Evolutionary conservation across 202 grass and related monocot genomes (phyloP), one percentile per base, ranked within the genome.

Genomic region (Setaria italica): DNA sequence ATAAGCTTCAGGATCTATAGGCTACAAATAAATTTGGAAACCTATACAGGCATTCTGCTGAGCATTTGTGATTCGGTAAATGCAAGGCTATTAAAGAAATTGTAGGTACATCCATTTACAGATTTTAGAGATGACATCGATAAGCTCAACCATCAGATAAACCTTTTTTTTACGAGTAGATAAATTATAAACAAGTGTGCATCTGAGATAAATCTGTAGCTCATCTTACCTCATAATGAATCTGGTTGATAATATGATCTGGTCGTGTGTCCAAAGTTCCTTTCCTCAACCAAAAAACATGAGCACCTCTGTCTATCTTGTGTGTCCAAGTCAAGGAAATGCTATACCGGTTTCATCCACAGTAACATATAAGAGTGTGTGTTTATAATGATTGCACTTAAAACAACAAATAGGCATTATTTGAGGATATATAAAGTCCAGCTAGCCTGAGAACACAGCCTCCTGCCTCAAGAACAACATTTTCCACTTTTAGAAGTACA

Each of bases 221-320:
- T 35, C 46, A 71, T 68, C 54, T 76, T 80, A 95, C 91, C 88
- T 99, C 97, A 87, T 99, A 99, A 81, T 99, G 97, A 76, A 99
- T 96, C 83, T 94, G 93, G 75, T 99, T 94, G 80, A 99, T 70
- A 49, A 94, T 86, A 80, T 99, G 97, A 80, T 99, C 90, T 83
- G 91, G 91, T 41, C 87, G 82, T 6, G 88, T 62, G 85, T 99
- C 97, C 59, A 91, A 87, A 30, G 66, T 90, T 88, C 93, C 92
- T 91, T 99, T 99, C 57, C 49, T 80, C 82, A 99, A 77, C 90
- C 92, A 96, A 70, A 92, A 95, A 77, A 46, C 16, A 88, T 99
- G 96, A 67, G 96, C 97, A 81, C 92, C 97, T 87, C 97, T 96
- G 84, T 94, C 93, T 88, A 87, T 91, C 80, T 99, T 99, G 96